These are phyloP conservation scores for Lippia alba DNA, from an alignment of 305 asterid species.

Conservation along the genomic window DNA sequence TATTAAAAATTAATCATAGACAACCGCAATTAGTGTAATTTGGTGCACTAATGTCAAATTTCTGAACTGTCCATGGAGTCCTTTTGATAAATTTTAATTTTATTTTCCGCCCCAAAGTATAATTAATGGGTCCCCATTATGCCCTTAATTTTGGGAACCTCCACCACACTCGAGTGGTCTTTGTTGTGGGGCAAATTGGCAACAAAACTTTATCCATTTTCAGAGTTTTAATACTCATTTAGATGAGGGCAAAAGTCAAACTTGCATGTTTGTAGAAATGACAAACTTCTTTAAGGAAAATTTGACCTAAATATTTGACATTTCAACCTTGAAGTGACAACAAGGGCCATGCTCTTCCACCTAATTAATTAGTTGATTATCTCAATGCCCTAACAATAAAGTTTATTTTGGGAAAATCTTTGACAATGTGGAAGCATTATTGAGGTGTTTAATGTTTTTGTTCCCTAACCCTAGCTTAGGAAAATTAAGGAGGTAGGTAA, in stretches of 20 bases:
- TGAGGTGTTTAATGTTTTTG: too few species aligned
- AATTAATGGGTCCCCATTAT: conserved; percentile 36
- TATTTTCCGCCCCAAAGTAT: conserved; percentile 6
- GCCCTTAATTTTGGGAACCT: conserved; percentile 42
- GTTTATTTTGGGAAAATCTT: background rate
- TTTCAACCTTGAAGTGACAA: background rate
- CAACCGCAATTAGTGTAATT: conserved; percentile 17
- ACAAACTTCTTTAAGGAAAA: background rate
- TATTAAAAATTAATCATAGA: background rate
- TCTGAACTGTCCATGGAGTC: conserved; percentile 15
- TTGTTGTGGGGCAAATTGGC: conserved; percentile 30
- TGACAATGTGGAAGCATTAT: too few species aligned
- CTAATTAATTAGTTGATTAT: background rate
- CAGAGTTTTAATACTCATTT: conserved; percentile 17
- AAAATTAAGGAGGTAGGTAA: too few species aligned
- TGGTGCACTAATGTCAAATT: conserved; percentile 29
- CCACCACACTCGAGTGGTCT: conserved; percentile 36
- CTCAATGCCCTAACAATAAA: background rate
- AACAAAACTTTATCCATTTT: conserved; percentile 31
- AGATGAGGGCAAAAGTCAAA: background rate
- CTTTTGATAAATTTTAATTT: conserved; percentile 21
- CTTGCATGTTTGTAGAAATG: conserved; percentile 14
- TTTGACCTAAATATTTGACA: conserved; percentile 21
- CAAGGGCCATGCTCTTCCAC: background rate
- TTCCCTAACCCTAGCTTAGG: too few species aligned